These are phyloP conservation scores for Lactarius hatsudake DNA, from an alignment of 768 basidiomycete genomes.

Conservation along the genomic window DNA sequence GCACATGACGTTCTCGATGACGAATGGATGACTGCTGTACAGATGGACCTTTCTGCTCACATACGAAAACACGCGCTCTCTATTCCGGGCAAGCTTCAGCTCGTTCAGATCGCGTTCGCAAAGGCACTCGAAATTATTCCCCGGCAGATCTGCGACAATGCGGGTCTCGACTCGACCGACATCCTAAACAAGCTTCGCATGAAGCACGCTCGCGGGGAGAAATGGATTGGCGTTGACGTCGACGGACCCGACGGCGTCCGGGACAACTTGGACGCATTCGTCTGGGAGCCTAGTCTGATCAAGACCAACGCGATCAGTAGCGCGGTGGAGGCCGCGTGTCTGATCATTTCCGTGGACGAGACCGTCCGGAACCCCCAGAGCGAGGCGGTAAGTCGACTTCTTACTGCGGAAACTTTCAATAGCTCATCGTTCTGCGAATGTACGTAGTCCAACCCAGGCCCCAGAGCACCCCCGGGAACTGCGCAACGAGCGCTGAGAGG, in stretches of 20 bases:
- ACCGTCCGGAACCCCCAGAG: constrained; percentile 95
- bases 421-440: constrained; percentile 26
- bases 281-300: constrained; percentile 96
- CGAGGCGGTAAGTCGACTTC: constrained; percentile 64
- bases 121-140: constrained; percentile 98
- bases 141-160: constrained; percentile 97
- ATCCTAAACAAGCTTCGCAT: constrained; percentile 96
- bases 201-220: constrained; percentile 86
- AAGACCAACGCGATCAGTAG: constrained; percentile 95
- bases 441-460: constrained; percentile 72
- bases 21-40: background rate
- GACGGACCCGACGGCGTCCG: constrained; percentile 85
- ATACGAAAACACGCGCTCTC: constrained; percentile 87
- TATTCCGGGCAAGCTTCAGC: constrained; percentile 93
- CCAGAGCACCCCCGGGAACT: constrained; percentile 86
- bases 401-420: constrained; percentile 3
- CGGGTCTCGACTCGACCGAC: constrained; percentile 95
- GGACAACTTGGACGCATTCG: constrained; percentile 96
- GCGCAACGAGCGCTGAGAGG: constrained; percentile 84
- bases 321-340: constrained; percentile 92
- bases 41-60: constrained; percentile 98
- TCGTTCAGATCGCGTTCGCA: constrained; percentile 93
- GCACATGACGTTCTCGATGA: background rate
- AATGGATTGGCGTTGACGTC: constrained; percentile 94
- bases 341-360: constrained; percentile 96